Conservation (phyloP, 2,329 filamentous ascomycete species). For the Aspergillus fischeri region DNA sequence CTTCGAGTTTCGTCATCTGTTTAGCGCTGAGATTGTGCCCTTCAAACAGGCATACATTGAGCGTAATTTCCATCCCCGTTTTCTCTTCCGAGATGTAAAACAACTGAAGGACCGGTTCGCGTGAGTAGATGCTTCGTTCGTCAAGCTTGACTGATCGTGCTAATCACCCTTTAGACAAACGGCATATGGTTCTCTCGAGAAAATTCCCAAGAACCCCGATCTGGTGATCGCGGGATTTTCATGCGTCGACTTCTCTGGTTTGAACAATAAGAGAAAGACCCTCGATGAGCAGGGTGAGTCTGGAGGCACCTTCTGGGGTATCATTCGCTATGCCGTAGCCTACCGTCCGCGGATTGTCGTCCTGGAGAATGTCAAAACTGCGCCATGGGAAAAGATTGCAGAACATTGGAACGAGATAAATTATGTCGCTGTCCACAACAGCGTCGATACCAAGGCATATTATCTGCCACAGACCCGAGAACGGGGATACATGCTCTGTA, state of each 20-base stretch:
- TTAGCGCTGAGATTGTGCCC: slow-evolving; percentile 61
- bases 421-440: slow-evolving; percentile 51
- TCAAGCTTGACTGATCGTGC: slow-evolving; percentile 1
- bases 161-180: slow-evolving; percentile 51
- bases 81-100: slow-evolving; percentile 57
- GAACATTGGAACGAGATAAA: slow-evolving; percentile 45
- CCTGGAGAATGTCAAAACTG: slow-evolving; percentile 65
- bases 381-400: slow-evolving; percentile 57
- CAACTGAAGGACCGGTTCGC: slow-evolving; percentile 50
- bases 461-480: slow-evolving; percentile 68
- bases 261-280: slow-evolving; percentile 57
- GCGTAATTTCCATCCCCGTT: slow-evolving; percentile 51
- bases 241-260: slow-evolving; percentile 67
- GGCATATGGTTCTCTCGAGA: slow-evolving; percentile 58
- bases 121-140: slow-evolving; percentile 34
- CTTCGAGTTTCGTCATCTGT: slow-evolving; percentile 52
- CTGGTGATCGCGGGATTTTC: slow-evolving; percentile 69
- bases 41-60: slow-evolving; percentile 64
- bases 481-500: slow-evolving; percentile 57
- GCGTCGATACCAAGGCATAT: slow-evolving; percentile 65
- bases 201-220: slow-evolving; percentile 57
- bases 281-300: slow-evolving; percentile 60
- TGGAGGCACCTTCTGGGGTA: slow-evolving; percentile 59
- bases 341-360: slow-evolving; percentile 62
- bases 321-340: slow-evolving; percentile 54